These are phyloP conservation scores for Salix purpurea DNA, from an alignment of 345 rosid species.

Conservation along the genomic window DNA sequence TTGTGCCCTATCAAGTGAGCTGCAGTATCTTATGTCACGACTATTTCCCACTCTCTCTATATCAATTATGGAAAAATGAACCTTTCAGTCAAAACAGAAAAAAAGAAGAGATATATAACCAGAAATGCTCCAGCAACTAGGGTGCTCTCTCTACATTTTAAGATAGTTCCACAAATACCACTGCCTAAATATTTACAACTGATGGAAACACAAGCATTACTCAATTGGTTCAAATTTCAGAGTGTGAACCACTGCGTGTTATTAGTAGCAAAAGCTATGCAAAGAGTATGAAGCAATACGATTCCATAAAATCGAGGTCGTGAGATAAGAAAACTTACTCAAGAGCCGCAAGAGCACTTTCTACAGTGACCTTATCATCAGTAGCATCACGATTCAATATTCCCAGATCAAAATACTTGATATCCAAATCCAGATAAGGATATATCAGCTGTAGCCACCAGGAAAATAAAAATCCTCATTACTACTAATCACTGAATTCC, in stretches of 20 bases:
- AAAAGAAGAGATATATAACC: too few species aligned
- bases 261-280: background rate
- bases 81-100: too few species aligned
- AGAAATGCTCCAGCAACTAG: too few species aligned
- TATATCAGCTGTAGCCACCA: constrained; percentile 63
- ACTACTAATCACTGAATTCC: background rate
- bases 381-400: constrained; percentile 86
- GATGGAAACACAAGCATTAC: too few species aligned
- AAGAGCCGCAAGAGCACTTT: constrained; percentile 86
- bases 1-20: background rate
- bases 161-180: too few species aligned
- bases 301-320: background rate
- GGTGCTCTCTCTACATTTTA: too few species aligned
- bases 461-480: background rate
- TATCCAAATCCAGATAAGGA: constrained; percentile 79
- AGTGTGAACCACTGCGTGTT: too few species aligned
- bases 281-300: background rate
- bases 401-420: constrained; percentile 89
- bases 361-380: constrained; percentile 71
- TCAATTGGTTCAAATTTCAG: too few species aligned
- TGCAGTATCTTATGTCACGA: background rate
- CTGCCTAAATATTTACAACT: too few species aligned
- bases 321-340: constrained; percentile 42
- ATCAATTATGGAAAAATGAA: background rate
- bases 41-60: background rate